These are phyloP conservation scores for Rhizopogon roseolus DNA, from an alignment of 768 basidiomycete genomes.

Conservation along the genomic window DNA sequence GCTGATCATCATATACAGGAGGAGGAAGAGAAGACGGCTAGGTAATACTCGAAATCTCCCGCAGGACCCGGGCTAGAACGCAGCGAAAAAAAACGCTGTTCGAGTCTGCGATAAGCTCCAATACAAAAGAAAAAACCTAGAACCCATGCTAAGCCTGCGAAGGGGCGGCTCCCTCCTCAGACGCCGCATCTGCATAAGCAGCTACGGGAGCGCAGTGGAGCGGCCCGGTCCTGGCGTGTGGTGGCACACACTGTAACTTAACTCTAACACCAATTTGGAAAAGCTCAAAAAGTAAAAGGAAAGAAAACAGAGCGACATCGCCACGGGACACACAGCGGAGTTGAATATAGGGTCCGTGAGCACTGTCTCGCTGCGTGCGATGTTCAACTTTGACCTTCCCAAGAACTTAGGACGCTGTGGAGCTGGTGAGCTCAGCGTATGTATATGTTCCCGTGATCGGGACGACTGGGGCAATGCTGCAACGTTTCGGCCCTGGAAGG, in stretches of 20 bases:
- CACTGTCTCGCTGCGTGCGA: neutral
- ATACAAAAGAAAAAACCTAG: neutral
- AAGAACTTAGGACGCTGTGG: neutral
- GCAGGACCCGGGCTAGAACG: too few species aligned
- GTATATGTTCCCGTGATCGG: neutral
- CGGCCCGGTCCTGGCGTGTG: neutral
- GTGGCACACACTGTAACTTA: neutral
- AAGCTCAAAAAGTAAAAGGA: neutral
- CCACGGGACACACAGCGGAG: neutral
- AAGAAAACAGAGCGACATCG: neutral
- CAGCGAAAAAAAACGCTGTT: neutral
- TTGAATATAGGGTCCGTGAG: neutral
- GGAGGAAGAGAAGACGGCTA: neutral
- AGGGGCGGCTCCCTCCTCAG: neutral
- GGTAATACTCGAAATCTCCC: too few species aligned
- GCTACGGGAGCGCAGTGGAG: neutral
- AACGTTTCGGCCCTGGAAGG: neutral
- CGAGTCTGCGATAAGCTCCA: neutral
- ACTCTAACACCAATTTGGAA: neutral
- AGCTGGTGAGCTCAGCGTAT: neutral
- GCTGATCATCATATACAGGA: too few species aligned
- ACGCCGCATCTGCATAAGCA: too few species aligned
- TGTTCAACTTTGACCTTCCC: neutral
- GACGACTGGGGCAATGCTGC: neutral
- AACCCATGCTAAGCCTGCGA: neutral